Conservation (phyloP, 1,139 yeast species). For the Hansenula lynferdii region DNA sequence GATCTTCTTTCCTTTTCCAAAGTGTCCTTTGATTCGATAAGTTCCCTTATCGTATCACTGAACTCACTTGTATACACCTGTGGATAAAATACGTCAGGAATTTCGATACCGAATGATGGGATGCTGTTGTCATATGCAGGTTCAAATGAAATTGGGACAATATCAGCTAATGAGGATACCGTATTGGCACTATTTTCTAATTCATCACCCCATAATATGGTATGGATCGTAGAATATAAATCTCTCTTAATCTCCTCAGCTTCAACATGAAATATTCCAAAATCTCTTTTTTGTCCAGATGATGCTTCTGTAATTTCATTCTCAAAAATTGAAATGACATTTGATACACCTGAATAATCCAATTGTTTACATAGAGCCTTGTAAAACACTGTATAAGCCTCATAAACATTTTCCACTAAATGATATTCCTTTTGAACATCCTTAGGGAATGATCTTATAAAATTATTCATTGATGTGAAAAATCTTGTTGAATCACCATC, state of each 20-base stretch:
- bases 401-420: slow-evolving; percentile 15
- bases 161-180: slow-evolving; percentile 30
- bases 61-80: slow-evolving; percentile 35
- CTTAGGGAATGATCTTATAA: slow-evolving; percentile 28
- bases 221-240: slow-evolving; percentile 28
- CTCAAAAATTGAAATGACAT: slow-evolving; percentile 6
- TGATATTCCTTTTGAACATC: slow-evolving; percentile 11
- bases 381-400: slow-evolving; percentile 24
- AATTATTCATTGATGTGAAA: slow-evolving; percentile 32
- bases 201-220: slow-evolving; percentile 27
- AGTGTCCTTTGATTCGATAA: slow-evolving; percentile 12
- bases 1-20: slow-evolving; percentile 22
- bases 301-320: slow-evolving; percentile 15
- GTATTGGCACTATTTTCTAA: slow-evolving; percentile 22
- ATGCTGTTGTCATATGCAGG: slow-evolving; percentile 27
- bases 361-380: slow-evolving; percentile 16
- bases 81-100: slow-evolving; percentile 37
- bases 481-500: slow-evolving; percentile 35
- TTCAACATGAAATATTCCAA: slow-evolving; percentile 28
- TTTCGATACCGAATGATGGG: slow-evolving; percentile 26
- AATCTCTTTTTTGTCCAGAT: slow-evolving; percentile 10
- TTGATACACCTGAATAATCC: slow-evolving; percentile 15
- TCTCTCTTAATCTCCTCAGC: slow-evolving; percentile 22
- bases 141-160: slow-evolving; percentile 34
- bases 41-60: slow-evolving; percentile 16